These are phyloP conservation scores for Pseudogymnoascus pannorum DNA, from an alignment of 2,329 filamentous ascomycete species.

Conservation along the genomic window DNA sequence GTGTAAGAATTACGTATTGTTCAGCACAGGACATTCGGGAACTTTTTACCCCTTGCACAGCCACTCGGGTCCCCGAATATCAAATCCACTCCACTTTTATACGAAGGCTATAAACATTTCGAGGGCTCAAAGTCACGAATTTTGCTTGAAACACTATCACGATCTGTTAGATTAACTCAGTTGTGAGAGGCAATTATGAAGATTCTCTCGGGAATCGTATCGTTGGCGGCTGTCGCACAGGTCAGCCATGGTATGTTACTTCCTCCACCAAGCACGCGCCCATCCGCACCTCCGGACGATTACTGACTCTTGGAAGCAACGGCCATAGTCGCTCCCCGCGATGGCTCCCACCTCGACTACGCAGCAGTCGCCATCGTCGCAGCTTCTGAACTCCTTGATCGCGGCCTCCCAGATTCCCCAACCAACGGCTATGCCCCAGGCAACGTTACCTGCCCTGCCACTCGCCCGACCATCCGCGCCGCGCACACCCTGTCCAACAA, in stretches of 20 bases:
- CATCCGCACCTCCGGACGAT: background rate
- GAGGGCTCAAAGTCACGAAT: background rate
- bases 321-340: background rate
- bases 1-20: background rate
- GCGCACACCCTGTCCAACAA: conserved; percentile 56
- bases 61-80: background rate
- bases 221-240: background rate
- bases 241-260: background rate
- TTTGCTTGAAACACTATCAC: background rate
- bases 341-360: conserved; percentile 10
- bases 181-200: background rate
- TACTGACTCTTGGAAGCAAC: background rate
- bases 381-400: conserved; percentile 18
- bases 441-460: conserved; percentile 59
- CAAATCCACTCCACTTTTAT: background rate
- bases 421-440: conserved; percentile 66
- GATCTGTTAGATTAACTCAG: background rate
- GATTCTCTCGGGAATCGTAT: background rate
- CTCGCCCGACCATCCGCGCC: conserved; percentile 60
- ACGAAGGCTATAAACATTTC: background rate
- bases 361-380: conserved; percentile 21
- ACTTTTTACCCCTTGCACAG: background rate
- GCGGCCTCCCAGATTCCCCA: conserved; percentile 28
- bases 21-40: background rate
- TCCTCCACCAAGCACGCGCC: background rate